phyloP scores from a whole-genome alignment of 2,329 filamentous ascomycete species.

The Lizonia empirigonia region DNA sequence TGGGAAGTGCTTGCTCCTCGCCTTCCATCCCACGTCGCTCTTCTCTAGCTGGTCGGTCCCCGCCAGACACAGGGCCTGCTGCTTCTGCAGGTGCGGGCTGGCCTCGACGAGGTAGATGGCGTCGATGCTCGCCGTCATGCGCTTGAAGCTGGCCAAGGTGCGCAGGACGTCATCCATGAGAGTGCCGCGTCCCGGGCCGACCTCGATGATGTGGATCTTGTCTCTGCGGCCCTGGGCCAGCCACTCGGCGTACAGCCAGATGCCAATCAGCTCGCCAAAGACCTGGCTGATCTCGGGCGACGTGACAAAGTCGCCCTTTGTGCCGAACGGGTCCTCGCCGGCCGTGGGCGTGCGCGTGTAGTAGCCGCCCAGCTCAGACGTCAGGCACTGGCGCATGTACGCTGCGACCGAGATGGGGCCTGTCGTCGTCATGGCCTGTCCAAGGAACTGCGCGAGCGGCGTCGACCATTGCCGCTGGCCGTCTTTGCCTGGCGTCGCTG shows the following conservation, averaged over 20 bases:
- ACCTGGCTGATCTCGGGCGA: constrained; percentile 97
- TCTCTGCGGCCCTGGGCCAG: constrained; percentile 79
- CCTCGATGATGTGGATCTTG: constrained; percentile 87
- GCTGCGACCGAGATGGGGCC: constrained; percentile 90
- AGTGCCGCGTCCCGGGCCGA: constrained; percentile 91
- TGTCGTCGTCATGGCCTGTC: constrained; percentile 84
- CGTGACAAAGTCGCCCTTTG: constrained; percentile 92
- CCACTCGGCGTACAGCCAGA: constrained; percentile 98
- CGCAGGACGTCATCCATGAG: constrained; percentile 96
- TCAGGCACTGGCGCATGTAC: constrained; percentile 99
- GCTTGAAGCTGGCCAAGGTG: constrained; percentile 84
- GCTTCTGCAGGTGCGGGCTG: constrained; percentile 75
- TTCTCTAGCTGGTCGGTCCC: constrained; percentile 72
- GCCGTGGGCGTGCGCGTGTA: constrained; percentile 76
- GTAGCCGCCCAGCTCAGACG: constrained; percentile 87
- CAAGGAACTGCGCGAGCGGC: constrained; percentile 83
- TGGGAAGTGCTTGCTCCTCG: constrained; percentile 74
- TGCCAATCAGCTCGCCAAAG: constrained; percentile 90
- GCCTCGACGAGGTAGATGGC: constrained; percentile 94
- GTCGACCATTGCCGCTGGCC: constrained; percentile 78
- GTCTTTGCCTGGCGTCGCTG: constrained; percentile 19
- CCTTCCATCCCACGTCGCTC: constrained; percentile 74
- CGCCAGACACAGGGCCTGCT: constrained; percentile 83
- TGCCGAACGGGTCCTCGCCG: constrained; percentile 85
- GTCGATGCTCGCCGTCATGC: constrained; percentile 76